Base-by-base conservation (phyloP, 805 yeast species). In the Pichia sporocuriosa region DNA sequence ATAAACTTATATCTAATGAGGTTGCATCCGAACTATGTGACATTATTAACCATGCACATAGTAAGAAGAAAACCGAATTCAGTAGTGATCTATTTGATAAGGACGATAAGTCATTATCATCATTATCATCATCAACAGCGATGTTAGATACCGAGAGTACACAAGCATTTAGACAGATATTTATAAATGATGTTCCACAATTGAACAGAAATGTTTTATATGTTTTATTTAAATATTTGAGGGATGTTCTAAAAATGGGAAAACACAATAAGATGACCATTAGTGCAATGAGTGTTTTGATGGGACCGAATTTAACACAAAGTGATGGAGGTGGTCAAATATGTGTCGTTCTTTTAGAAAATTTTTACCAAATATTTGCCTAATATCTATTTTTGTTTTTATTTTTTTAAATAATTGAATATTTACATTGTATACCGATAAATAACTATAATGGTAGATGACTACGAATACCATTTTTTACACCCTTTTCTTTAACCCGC, bases 231-330 rank as follows among this genome's bases (percentile, higher is more conserved):
- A 75, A 73, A 43, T 78, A 84, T 49, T 66, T 90, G 58, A 65
- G 72, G 21, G 73, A 77, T 44, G 84, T 89, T 34, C 70, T 81
- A 36, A 68, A 73, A 32, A 73, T 80, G 51, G 72, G 69, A 45
- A 73, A 73, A 12, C 62, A 66, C 44, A 90, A 89, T 64, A 80
- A 87, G 61, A 90, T 90, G 98, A 83, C 81, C 45, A 63, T 84
- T 44, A 70, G 84, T 50, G 90, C 93, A 54, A 65, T 75, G 39
- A 54, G 62, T 29, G 63, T 62, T 39, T 49, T 63, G 38, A 61
- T 63, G 57, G 62, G 63, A 1, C 66, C 65, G 5, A 63, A 63
- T 33, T 46, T 63, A 34, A 58, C 64, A 15, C 59, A 61, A 3
- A 52, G 49, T 33, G 62, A 58, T 36, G 62, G 64, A 19, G 63